Conservation (phyloP, 2,329 filamentous ascomycete genomes). For the Fusarium udum region DNA sequence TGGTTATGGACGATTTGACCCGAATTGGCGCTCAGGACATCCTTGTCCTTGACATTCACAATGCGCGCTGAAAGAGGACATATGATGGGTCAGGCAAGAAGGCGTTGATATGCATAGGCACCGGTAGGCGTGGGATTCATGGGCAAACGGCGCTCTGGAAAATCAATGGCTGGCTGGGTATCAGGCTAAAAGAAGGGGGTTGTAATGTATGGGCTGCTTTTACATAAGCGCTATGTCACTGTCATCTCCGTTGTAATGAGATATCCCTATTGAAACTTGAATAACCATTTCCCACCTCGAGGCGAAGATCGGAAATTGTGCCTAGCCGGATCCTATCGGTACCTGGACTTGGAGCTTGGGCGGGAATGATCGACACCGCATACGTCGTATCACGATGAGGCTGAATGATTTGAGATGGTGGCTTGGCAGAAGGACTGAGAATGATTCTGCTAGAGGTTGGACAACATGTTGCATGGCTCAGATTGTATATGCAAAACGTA, state of each 20-base stretch:
- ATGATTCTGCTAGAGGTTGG: background rate
- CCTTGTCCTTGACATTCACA: conserved; percentile 85
- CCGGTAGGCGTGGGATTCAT: conserved; percentile 27
- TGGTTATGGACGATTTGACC: conserved; percentile 85
- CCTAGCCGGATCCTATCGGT: background rate
- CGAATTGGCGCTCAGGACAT: conserved; percentile 85
- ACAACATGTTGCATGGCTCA: conserved; percentile 3
- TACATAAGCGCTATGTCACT: conserved; percentile 22
- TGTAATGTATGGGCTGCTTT: conserved; percentile 23
- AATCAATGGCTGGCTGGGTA: conserved; percentile 24
- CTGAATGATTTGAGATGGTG: conserved; percentile 18
- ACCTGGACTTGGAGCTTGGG: background rate
- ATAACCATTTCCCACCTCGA: background rate
- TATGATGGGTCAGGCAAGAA: background rate
- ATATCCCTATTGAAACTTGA: conserved; percentile 28
- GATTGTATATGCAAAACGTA: background rate
- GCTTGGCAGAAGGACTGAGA: conserved; percentile 7
- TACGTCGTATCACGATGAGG: conserved; percentile 15
- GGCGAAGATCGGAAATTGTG: background rate
- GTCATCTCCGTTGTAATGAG: conserved; percentile 27
- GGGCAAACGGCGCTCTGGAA: conserved; percentile 34
- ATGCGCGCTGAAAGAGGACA: conserved; percentile 64
- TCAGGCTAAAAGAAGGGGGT: conserved; percentile 8
- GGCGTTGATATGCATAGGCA: conserved; percentile 28
- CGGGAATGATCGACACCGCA: conserved; percentile 26